Percentiles rank a stretch among this genome's conserved stretches.
These are phyloP conservation scores for Alternaria angustiovoidea DNA, from an alignment of 2,329 filamentous ascomycete species.

Conservation along the genomic window DNA sequence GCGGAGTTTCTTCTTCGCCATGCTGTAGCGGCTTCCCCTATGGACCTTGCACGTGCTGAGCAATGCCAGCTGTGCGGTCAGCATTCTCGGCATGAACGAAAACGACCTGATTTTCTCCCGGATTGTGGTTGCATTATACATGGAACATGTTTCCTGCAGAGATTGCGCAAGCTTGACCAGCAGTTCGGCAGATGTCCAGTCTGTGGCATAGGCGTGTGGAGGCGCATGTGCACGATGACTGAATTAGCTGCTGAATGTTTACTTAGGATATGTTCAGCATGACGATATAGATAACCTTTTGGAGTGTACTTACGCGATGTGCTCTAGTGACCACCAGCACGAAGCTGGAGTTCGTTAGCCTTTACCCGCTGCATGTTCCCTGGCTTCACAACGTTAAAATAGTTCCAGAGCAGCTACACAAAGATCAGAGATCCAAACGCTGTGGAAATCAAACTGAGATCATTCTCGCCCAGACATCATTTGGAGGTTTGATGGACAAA, in stretches of 20 bases:
- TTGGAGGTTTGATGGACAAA: neutral
- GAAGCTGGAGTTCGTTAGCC: neutral
- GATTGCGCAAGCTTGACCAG: constrained; percentile 5
- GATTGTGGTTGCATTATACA: constrained; percentile 10
- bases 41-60: constrained; percentile 2
- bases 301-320: neutral
- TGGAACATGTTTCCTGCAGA: constrained; percentile 10
- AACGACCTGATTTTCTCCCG: neutral
- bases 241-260: neutral
- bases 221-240: constrained; percentile 2
- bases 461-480: neutral
- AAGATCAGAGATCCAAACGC: accelerated
- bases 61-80: constrained; percentile 12
- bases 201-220: constrained; percentile 10
- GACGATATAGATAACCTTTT: too few relatives aligned
- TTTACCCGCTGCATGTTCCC: neutral
- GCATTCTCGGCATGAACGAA: neutral
- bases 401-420: neutral
- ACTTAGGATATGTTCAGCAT: neutral
- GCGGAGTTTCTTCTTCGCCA: constrained; percentile 9
- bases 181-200: constrained; percentile 13
- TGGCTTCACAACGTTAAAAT: neutral
- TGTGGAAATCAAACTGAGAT: neutral
- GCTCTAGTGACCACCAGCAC: neutral
- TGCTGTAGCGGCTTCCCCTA: neutral